These are phyloP conservation scores for Aspergillus sp. DNA, from an alignment of 2,329 filamentous ascomycete genomes.

Conservation along the genomic window DNA sequence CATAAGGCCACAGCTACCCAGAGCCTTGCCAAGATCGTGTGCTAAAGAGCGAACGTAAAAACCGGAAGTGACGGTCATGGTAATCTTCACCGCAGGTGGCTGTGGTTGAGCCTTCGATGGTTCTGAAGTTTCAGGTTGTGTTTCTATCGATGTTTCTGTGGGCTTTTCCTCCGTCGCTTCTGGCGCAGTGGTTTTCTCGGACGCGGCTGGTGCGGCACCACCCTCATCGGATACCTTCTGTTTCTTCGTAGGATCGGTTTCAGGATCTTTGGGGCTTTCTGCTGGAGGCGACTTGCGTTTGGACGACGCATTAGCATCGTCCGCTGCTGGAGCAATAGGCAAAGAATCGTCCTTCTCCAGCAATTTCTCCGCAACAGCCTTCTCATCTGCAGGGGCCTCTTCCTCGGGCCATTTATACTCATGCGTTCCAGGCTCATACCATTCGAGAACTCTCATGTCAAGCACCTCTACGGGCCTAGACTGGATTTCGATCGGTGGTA, in stretches of 20 bases:
- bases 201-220: slow-evolving; percentile 19
- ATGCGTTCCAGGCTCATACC: slow-evolving; percentile 78
- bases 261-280: slow-evolving; percentile 20
- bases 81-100: slow-evolving; percentile 74
- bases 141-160: not conserved
- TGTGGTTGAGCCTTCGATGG: slow-evolving; percentile 16
- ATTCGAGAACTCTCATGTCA: slow-evolving; percentile 79
- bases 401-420: slow-evolving; percentile 74
- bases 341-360: slow-evolving; percentile 40
- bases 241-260: slow-evolving; percentile 24
- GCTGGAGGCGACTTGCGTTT: slow-evolving; percentile 38
- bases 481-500: slow-evolving; percentile 81
- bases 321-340: slow-evolving; percentile 27
- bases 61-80: slow-evolving; percentile 90
- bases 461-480: slow-evolving; percentile 75
- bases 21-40: slow-evolving; percentile 82
- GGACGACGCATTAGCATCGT: slow-evolving; percentile 20
- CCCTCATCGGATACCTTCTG: slow-evolving; percentile 31
- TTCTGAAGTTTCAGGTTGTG: slow-evolving; percentile 2
- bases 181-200: slow-evolving; percentile 13
- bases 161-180: slow-evolving; percentile 1
- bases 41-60: slow-evolving; percentile 96
- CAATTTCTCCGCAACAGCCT: slow-evolving; percentile 71
- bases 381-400: slow-evolving; percentile 74
- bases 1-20: slow-evolving; percentile 84